Evolutionary conservation across 1,284 basidiomycete genomes (phyloP).

Genomic region (Trichosporon asahii): DNA sequence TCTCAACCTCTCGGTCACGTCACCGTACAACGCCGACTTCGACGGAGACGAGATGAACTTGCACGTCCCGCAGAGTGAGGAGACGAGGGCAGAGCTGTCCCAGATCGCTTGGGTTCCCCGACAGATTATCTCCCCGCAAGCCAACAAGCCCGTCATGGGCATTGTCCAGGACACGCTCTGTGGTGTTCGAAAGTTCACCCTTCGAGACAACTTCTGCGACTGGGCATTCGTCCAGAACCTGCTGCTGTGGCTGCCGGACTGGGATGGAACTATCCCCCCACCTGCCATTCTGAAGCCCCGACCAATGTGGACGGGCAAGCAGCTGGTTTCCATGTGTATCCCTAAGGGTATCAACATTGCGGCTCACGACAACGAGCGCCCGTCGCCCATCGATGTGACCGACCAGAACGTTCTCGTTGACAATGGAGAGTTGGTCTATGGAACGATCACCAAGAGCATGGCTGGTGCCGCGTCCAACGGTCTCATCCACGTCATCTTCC

Average conservation of each 20-base stretch:
- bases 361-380: conserved; percentile 68
- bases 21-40: conserved; percentile 82
- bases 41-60: conserved; percentile 99
- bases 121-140: conserved; percentile 97
- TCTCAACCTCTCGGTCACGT: conserved; percentile 46
- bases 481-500: conserved; percentile 94
- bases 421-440: conserved; percentile 93
- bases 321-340: conserved; percentile 88
- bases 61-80: conserved; percentile 98
- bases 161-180: conserved; percentile 99
- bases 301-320: conserved; percentile 97
- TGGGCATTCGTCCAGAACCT: conserved; percentile 96
- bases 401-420: conserved; percentile 97
- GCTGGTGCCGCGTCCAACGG: conserved; percentile 93
- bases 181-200: conserved; percentile 93
- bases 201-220: conserved; percentile 90
- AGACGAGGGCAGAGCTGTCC: conserved; percentile 95
- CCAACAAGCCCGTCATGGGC: conserved; percentile 99
- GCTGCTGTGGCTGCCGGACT: conserved; percentile 93
- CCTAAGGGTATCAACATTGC: conserved; percentile 93
- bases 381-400: conserved; percentile 74
- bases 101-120: conserved; percentile 90
- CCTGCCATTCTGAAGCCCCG: conserved; percentile 96
- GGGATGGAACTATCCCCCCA: conserved; percentile 89
- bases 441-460: conserved; percentile 96